Conservation (phyloP, 345 rosid genomes). For the Raphanus raphanistrum region DNA sequence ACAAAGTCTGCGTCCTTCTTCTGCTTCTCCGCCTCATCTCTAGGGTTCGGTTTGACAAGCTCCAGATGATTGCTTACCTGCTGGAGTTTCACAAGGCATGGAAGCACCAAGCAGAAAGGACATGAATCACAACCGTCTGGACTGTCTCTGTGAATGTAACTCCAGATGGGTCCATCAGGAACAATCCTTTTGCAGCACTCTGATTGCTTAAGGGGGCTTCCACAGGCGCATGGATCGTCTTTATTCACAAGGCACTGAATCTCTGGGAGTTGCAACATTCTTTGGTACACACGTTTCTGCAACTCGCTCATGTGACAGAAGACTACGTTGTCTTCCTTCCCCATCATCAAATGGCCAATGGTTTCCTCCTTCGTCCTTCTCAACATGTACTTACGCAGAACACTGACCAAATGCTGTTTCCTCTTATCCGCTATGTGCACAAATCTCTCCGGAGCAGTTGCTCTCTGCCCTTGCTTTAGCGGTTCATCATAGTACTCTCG, state of each 20-base stretch:
- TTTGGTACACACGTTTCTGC: slow-evolving; percentile 73
- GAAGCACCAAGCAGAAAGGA: slow-evolving; percentile 94
- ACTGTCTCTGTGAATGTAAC: slow-evolving; percentile 74
- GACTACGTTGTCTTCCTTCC: slow-evolving; percentile 95
- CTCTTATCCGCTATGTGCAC: slow-evolving; percentile 73
- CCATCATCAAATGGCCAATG: slow-evolving; percentile 95
- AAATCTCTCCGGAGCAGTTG: slow-evolving; percentile 77
- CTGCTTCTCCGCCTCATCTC: slow-evolving; percentile 85
- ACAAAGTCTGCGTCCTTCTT: slow-evolving; percentile 89
- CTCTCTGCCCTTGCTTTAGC: slow-evolving; percentile 86
- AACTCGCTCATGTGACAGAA: slow-evolving; percentile 93
- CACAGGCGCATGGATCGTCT: slow-evolving; percentile 81
- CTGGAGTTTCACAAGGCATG: slow-evolving; percentile 64
- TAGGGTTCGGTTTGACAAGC: slow-evolving; percentile 90
- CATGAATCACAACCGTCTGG: slow-evolving; percentile 96
- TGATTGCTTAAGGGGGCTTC: slow-evolving; percentile 85
- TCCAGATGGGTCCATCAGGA: slow-evolving; percentile 89
- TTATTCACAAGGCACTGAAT: slow-evolving; percentile 87
- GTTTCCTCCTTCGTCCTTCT: slow-evolving; percentile 98
- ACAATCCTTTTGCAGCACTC: slow-evolving; percentile 90
- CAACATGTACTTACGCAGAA: slow-evolving; percentile 76
- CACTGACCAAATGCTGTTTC: slow-evolving; percentile 66
- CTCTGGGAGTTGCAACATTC: slow-evolving; percentile 86
- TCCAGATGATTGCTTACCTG: slow-evolving; percentile 96
- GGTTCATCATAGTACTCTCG: slow-evolving; percentile 86